Percentiles rank a stretch among this genome's conserved stretches.
These are phyloP conservation scores for Aaosphaeria arxii DNA, from an alignment of 2,329 filamentous ascomycete genomes.

Conservation along the genomic window DNA sequence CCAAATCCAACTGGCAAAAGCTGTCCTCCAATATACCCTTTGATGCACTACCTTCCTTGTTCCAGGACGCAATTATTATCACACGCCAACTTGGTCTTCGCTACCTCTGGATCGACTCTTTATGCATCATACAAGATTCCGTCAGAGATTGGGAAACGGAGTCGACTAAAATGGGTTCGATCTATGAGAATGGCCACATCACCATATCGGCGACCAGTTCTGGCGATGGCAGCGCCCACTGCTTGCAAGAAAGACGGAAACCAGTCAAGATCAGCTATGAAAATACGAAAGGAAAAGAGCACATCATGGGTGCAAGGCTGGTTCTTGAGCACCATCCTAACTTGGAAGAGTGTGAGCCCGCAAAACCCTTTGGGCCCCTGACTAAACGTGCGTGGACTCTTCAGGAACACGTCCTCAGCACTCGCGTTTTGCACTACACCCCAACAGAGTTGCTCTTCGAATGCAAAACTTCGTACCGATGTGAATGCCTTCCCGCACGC, in stretches of 20 bases:
- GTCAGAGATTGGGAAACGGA: slow-evolving; percentile 33
- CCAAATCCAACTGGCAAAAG: slow-evolving; percentile 25
- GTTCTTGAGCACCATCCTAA: slow-evolving; percentile 27
- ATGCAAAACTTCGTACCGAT: slow-evolving; percentile 29
- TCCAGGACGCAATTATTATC: slow-evolving; percentile 28
- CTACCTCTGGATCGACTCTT: slow-evolving; percentile 34
- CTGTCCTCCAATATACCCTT: slow-evolving; percentile 24
- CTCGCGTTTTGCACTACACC: slow-evolving; percentile 32
- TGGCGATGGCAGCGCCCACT: slow-evolving; percentile 15
- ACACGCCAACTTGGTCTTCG: slow-evolving; percentile 29
- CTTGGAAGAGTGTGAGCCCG: slow-evolving; percentile 15
- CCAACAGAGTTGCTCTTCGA: slow-evolving; percentile 32
- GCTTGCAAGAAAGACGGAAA: slow-evolving; percentile 23
- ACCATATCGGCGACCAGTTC: slow-evolving; percentile 29
- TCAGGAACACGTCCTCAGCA: slow-evolving; percentile 32
- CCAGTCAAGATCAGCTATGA: slow-evolving; percentile 22
- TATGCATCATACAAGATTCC: slow-evolving; percentile 35
- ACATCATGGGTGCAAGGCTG: slow-evolving; percentile 22
- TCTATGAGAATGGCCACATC: slow-evolving; percentile 32
- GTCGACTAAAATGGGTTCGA: slow-evolving; percentile 30
- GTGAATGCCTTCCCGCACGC: slow-evolving; percentile 28
- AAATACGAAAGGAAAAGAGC: slow-evolving; percentile 22
- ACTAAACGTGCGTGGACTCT: slow-evolving; percentile 29
- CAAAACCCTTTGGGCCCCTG: slow-evolving; percentile 22
- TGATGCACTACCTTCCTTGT: slow-evolving; percentile 20